Base-by-base conservation (phyloP, 768 basidiomycete species). In the Trametes villosa region DNA sequence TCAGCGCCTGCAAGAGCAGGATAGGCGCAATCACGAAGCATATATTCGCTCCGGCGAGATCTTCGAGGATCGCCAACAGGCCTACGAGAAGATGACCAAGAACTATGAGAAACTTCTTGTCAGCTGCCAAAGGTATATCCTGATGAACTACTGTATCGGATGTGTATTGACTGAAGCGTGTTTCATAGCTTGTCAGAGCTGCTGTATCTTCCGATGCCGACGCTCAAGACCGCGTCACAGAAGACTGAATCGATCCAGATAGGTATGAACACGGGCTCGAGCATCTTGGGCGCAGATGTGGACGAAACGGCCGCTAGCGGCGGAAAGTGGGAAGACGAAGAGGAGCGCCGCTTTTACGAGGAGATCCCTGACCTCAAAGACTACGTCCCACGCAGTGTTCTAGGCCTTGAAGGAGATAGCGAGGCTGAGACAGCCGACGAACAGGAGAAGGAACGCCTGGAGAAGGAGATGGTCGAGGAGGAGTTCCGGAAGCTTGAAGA, bases 41-140 rank as follows among this genome's bases (percentile, higher is more conserved):
- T 99, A 99, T 71, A 98, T 99, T 66, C 93, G 96, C 31, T 98
- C 96, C 3, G 97, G 97, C 27, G 96, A 99, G 75, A 98, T 99
- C 63, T 99, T 99, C 67, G 97, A 99, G 71, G 97, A 99, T 73
- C 86, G 97, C 33, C 96, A 98, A 72, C 96, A 98, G 74, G 94
- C 92, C 11, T 99, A 99, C 71, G 97, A 99, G 78, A 95, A 94
- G 77, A 97, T 98, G 92, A 95, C 94, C 38, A 94, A 92, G 75
- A 83, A 87, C 45, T 98, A 98, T 68, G 97, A 99, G 75, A 94
- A 96, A 60, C 76, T 98, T 24, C 83, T 95, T 48, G 79, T 88
- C 17, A 94, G 87, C 68, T 96, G 95, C 59, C 93, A 97, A 76
- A 87, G 86, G 92, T 96, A 68, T 86, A 17, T 22, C 73, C 29